A percentile compares a stretch with the other conserved stretches of the same genome.
Evolutionary conservation across 768 basidiomycete genomes (phyloP).

Genomic region (Filobasidium floriforme): DNA sequence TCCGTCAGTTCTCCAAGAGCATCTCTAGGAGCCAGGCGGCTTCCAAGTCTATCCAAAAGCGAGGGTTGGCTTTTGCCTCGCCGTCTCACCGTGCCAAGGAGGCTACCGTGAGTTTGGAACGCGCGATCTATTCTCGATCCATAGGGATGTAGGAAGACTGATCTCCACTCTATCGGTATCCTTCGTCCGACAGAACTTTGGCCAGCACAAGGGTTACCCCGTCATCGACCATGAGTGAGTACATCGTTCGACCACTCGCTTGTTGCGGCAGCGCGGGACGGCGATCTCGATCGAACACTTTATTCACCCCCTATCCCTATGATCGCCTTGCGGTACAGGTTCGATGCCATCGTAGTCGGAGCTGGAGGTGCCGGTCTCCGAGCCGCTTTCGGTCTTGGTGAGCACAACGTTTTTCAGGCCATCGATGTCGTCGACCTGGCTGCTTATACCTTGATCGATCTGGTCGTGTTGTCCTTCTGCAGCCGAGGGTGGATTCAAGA

Average conservation of each 20-base stretch:
- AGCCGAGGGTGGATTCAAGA: conserved; percentile 96
- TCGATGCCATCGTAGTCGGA: conserved; percentile 47
- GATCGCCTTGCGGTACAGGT: background rate
- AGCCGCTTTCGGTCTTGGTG: conserved; percentile 82
- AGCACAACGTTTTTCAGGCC: conserved; percentile 9
- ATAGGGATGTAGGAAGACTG: no score
- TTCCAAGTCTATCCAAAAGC: conserved; percentile 2
- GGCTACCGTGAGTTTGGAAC: conserved; percentile 33
- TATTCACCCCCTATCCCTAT: background rate
- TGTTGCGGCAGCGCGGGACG: background rate
- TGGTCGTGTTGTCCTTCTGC: background rate
- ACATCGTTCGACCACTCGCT: background rate
- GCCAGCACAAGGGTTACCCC: conserved; percentile 57
- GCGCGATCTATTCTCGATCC: background rate
- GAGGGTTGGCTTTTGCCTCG: conserved; percentile 33
- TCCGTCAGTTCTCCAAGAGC: conserved; percentile 8
- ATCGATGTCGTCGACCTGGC: background rate
- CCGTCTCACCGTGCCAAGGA: conserved; percentile 39
- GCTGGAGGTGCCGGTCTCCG: conserved; percentile 97
- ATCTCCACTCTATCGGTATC: background rate
- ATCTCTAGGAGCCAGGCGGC: background rate
- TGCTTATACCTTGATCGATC: background rate
- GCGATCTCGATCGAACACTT: background rate
- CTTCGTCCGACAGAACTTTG: conserved; percentile 33
- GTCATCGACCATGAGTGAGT: conserved; percentile 82